Conservation (phyloP, 306 rosid species). For the Vigna angularis region DNA sequence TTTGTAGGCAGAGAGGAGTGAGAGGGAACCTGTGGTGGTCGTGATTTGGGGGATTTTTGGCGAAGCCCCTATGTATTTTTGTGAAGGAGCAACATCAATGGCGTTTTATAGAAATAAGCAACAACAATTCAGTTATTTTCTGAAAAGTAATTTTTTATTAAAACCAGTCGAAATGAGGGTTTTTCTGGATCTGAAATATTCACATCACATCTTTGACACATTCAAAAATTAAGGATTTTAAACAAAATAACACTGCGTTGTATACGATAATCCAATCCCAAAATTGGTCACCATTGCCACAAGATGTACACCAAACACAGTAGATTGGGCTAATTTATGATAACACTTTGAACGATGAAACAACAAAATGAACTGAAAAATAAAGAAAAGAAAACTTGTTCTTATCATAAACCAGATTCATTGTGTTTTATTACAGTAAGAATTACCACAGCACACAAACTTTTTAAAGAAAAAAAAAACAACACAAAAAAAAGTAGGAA, state of each 20-base stretch:
- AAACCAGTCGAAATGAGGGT: not conserved
- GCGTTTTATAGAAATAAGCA: not conserved
- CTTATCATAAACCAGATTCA: not conserved
- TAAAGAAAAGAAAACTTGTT: not conserved
- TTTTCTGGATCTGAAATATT: not conserved
- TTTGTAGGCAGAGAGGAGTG: too few relatives aligned
- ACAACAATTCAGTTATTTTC: too few relatives aligned
- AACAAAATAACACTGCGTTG: not conserved
- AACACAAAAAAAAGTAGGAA: too few relatives aligned
- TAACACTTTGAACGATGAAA: not conserved
- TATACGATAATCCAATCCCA: too few relatives aligned
- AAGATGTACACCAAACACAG: too few relatives aligned
- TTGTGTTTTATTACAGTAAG: not conserved
- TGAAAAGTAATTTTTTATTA: not conserved
- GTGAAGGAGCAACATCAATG: not conserved
- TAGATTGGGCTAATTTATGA: too few relatives aligned
- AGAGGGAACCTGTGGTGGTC: too few relatives aligned
- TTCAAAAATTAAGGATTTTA: not conserved
- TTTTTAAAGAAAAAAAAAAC: too few relatives aligned
- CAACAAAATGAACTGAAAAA: not conserved
- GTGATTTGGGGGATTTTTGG: too few relatives aligned
- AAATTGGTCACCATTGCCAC: too few relatives aligned
- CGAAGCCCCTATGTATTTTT: not conserved
- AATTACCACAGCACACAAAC: too few relatives aligned
- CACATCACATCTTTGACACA: not conserved